Evolutionary conservation across 306 rosid genomes (phyloP).

Genomic region (Albizia julibrissin): DNA sequence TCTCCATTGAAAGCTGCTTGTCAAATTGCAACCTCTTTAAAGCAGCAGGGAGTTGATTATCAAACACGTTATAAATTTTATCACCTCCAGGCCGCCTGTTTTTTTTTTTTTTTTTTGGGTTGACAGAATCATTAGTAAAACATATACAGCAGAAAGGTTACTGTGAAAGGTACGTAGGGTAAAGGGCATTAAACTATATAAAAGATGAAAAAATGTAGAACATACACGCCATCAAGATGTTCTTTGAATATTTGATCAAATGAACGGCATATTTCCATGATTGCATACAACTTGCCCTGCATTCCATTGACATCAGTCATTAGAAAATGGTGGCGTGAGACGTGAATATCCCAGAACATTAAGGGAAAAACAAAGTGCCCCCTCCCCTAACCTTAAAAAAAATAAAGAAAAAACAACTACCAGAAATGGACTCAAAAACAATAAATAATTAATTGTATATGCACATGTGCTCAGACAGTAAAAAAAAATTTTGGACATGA

Average conservation of each 20-base stretch:
- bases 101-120: not conserved
- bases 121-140: conserved; percentile 28
- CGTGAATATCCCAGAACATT: not conserved
- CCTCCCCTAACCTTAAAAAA: no score
- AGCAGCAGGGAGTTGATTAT: conserved; percentile 97
- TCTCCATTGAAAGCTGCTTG: conserved; percentile 96
- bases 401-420: not conserved
- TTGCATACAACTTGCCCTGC: conserved; percentile 90
- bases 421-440: not conserved
- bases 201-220: conserved; percentile 21
- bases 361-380: no score
- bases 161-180: not conserved
- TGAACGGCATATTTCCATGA: conserved; percentile 90
- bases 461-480: not conserved
- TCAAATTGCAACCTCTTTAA: conserved; percentile 93
- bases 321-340: conserved; percentile 15
- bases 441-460: not conserved
- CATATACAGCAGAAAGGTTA: conserved; percentile 8
- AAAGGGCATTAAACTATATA: conserved; percentile 8
- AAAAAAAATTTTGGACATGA: not conserved
- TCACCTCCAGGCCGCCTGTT: conserved; percentile 96
- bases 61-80: conserved; percentile 82
- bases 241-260: conserved; percentile 90
- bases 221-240: conserved; percentile 97
- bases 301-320: conserved; percentile 30